Evolutionary conservation across 2,329 filamentous ascomycete genomes (phyloP), one percentile per base, ranked within the genome.

Genomic region (Neofusicoccum cordaticola): DNA sequence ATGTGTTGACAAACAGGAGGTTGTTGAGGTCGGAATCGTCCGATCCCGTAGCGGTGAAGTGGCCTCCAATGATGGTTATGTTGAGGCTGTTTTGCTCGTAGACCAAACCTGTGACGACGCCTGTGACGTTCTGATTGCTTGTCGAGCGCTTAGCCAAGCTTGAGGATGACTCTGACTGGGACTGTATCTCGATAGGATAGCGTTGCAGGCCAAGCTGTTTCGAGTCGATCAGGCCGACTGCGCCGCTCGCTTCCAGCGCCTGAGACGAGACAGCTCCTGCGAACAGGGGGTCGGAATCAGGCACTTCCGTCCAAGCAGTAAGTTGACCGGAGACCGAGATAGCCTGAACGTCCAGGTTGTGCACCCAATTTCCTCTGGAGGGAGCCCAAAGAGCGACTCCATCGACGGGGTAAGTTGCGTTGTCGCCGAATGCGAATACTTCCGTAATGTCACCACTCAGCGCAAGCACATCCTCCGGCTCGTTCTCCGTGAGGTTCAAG

Each of bases 311-410:
- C 44, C 89, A 82, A 6, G 91, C 85, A 17, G 88, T 90, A 51
- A 99, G 83, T 64, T 88, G 80, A 42, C 95, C 96, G 65, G 84
- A 83, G 70, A 96, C 85, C 6, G 85, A 82, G 63, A 91, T 87
- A 37, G 88, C 83, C 7, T 85, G 79, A 6, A 86, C 80, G 11
- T 77, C 71, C 19, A 97, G 79, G 69, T 96, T 95, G 73, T 92
- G 87, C 15, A 99, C 82, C 95, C 95, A 99, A 74, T 95, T 95
- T 65, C 83, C 84, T 67, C 85, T 83, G 3, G 93, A 96, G 2
- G 91, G 91, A 7, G 98, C 89, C 95, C 95, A 99, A 42, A 98
- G 83, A 13, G 92, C 94, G 71, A 99, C 92, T 2, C 93, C 93
- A 58, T 86, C 78, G 0, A 88, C 90, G 8, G 84, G 71, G 34